Evolutionary conservation across 495 filamentous ascomycete genomes (phyloP).

Genomic region (Jackrogersella minutella): DNA sequence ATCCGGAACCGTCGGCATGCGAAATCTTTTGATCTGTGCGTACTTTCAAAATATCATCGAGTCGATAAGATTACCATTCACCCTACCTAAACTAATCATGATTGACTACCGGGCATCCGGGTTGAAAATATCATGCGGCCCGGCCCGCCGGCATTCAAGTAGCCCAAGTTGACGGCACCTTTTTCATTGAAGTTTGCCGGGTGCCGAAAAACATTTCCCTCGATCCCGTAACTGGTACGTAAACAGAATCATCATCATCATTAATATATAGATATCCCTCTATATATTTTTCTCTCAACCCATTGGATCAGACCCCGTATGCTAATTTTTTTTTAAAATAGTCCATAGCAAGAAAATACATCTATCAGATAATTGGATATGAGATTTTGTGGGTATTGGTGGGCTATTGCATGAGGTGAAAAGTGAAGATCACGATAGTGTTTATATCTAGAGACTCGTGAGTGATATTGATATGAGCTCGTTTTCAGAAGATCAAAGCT

Average conservation of each 20-base stretch:
- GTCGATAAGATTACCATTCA: conserved; percentile 16
- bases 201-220: conserved; percentile 4
- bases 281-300: no score
- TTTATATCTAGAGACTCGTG: no score
- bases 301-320: no score
- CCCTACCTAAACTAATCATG: conserved; percentile 31
- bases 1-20: conserved; percentile 32
- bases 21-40: conserved; percentile 41
- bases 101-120: conserved; percentile 37
- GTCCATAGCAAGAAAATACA: no score
- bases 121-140: conserved; percentile 38
- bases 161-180: background rate
- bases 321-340: no score
- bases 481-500: conserved; percentile 10
- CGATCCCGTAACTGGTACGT: background rate
- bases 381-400: no score
- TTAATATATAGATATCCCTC: no score
- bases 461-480: conserved; percentile 24
- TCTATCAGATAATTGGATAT: no score
- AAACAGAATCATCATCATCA: no score
- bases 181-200: background rate
- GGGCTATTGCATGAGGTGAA: no score
- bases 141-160: conserved; percentile 32
- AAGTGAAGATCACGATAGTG: no score
- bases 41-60: conserved; percentile 36